Base-by-base conservation (phyloP, 1,284 basidiomycete genomes). In the Boletellus dicymbophilus region DNA sequence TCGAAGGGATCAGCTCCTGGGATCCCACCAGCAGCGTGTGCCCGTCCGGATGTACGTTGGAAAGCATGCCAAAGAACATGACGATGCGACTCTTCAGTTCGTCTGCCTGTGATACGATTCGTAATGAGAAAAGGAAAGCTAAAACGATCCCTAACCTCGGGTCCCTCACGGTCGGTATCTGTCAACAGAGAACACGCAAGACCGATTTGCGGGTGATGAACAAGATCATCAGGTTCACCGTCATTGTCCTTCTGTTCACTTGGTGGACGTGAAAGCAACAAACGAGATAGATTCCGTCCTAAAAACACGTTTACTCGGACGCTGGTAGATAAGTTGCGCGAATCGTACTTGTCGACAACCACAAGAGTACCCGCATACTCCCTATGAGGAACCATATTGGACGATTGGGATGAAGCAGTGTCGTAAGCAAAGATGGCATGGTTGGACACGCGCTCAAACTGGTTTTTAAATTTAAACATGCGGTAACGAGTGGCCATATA, bases 301-400 rank as follows among this genome's bases (percentile, higher is more conserved):
- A 50, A 48, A 56, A 63, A 48, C 26, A 54, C 51, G 55, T 51
- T 61, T 52, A 51, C 39, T 48, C 33, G 41, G 44, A 49, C n/a
- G 38, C 45, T 54, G 55, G 57, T 59, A 60, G 22, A 26, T 21
- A 53, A 45, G n/a, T 30, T 36, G 31, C 38, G 46, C 44, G 9
- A 69, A 51, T 28, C 82, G 46, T 62, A 87, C 85, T 75, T 40
- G 77, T 77, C 23, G 82, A 79, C 38, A 88, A 63, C 49, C 83
- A 65, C 3, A 77, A 61, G n/a, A 90, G 63, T 13, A 82, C 56
- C 8, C 76, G 74, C 23, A 73, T 67, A 27, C 73, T 71, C 21
- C 71, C 69, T 38, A 70, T 62, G 6, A 87, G 65, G 22, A 87
- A 64, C 71, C 75, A 76, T 2, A 61, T 57, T 2, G 84, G 77